A percentile compares a stretch with the other conserved stretches of the same genome.
phyloP scores from a whole-genome alignment of 2,329 filamentous ascomycete species.

The Trichophyton simii region DNA sequence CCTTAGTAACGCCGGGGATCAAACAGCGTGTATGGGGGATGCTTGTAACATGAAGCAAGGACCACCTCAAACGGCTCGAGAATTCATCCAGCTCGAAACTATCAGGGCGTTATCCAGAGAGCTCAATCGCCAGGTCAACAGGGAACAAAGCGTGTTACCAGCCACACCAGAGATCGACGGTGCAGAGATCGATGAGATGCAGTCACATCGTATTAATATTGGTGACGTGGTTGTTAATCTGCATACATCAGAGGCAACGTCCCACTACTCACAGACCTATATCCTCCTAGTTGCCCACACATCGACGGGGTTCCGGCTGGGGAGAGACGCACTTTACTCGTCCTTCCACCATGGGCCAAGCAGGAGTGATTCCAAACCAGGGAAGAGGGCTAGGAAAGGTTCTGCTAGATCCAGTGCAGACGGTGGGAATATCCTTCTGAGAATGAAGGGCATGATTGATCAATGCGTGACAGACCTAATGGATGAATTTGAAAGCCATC shows the following conservation, averaged over 20 bases:
- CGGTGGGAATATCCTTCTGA: slow-evolving; percentile 5
- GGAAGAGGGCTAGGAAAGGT: neutral
- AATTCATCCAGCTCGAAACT: neutral
- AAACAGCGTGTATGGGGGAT: neutral
- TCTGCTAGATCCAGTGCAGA: neutral
- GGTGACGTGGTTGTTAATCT: slow-evolving; percentile 10
- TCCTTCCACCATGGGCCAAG: neutral
- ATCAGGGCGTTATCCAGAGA: neutral
- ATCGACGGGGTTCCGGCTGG: slow-evolving; percentile 37
- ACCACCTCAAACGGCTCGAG: neutral
- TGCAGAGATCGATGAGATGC: neutral
- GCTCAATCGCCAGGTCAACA: neutral
- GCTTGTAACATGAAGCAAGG: neutral
- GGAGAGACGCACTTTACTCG: slow-evolving; percentile 40
- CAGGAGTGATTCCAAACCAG: slow-evolving; percentile 5
- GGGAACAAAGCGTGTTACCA: neutral
- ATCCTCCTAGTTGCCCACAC: slow-evolving; percentile 44
- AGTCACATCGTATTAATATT: neutral
- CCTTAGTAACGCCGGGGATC: neutral
- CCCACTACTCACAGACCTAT: slow-evolving; percentile 37
- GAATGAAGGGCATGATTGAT: slow-evolving; percentile 29
- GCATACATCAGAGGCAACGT: slow-evolving; percentile 32
- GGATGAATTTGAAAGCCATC: slow-evolving; percentile 27
- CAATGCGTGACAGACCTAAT: slow-evolving; percentile 35
- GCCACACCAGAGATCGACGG: neutral